phyloP scores from a whole-genome alignment of 495 filamentous ascomycete genomes.

The Pyronema domesticum region DNA sequence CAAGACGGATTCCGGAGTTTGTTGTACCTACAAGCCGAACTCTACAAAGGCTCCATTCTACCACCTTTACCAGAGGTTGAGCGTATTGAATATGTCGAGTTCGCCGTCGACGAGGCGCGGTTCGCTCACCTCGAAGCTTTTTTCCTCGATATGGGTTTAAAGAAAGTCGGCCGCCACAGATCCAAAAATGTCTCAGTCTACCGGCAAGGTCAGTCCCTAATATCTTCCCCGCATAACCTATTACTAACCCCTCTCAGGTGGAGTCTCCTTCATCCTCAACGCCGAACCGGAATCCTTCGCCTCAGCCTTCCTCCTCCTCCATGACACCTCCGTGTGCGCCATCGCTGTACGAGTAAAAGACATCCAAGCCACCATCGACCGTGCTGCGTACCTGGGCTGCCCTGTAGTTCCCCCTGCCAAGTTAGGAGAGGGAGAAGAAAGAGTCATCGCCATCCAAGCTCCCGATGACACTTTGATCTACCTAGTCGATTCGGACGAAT shows the following conservation, averaged over 20 bases:
- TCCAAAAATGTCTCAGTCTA: constrained; percentile 1
- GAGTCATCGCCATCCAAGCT: constrained; percentile 3
- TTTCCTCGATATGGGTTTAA: constrained; percentile 2
- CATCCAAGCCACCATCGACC: constrained; percentile 1
- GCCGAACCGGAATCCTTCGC: constrained; percentile 5
- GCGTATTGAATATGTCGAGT: constrained; percentile 4
- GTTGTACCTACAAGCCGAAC: not conserved
- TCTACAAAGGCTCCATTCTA: constrained; percentile 2
- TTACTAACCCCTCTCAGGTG: not conserved
- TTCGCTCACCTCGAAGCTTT: not conserved
- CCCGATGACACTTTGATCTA: constrained; percentile 2
- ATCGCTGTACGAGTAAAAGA: constrained; percentile 2
- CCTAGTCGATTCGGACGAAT: constrained; percentile 2
- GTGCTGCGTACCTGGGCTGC: not conserved
- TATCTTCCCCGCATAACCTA: not conserved
- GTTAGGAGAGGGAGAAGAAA: not conserved
- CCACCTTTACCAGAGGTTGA: constrained; percentile 4
- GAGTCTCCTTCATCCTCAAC: constrained; percentile 1
- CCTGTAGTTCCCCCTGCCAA: not conserved
- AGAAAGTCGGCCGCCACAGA: constrained; percentile 1
- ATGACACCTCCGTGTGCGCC: constrained; percentile 4
- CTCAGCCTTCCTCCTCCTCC: constrained; percentile 1
- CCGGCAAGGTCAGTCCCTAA: not conserved
- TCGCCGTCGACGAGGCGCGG: constrained; percentile 3
- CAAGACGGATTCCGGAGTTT: constrained; percentile 2